Base-by-base conservation (phyloP, 116 monocot genomes). In the Papilionanthe hybrid region DNA sequence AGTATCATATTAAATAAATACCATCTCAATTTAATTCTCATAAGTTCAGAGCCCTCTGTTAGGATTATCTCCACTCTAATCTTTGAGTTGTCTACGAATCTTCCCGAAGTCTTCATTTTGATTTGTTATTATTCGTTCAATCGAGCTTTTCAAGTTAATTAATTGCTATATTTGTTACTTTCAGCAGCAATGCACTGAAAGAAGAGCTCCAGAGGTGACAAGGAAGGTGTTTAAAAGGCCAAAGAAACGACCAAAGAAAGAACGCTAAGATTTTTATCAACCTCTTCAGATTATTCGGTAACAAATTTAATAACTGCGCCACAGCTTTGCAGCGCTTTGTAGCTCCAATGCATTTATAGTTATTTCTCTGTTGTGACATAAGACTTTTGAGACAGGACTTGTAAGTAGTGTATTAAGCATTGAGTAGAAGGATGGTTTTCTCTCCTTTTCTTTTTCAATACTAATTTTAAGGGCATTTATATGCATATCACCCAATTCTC, bases 191-290 rank as follows among this genome's bases (percentile, higher is more conserved):
- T 50, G 25, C 43, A 23, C 49, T 0, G 75, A 75, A 49, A 49
- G 47, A 75, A 75, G 49, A 75, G 75, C 48, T 75, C 49, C 75
- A 50, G 75, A 75, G 27, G 75, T 50, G 49, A 28, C 50, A 49
- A 75, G 75, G 50, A 75, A 75, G 75, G 12, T 4, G 27, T 2
- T 20, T 11, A 42, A 37, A 42, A 75, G 49, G 50, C 75, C 50
- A 28, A 50, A 9, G 20, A 75, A 75, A 75, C n/a, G 49, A 75
- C 27, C 48, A 75, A 75, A 48, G 75, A 75, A 75, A 22, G 73
- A 44, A 44, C 69, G 22, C 15, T 73, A 44, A 73, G 73, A 22
- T n/a, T n/a, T 73, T 29, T 5, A 17, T 30, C 37, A 32, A 30
- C 27, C 7, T 65, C 27, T 65, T 65, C 22, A 27, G 22, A 37